Base-by-base conservation (phyloP, 352 stramenopile species). In the Peronospora belbahrii region DNA sequence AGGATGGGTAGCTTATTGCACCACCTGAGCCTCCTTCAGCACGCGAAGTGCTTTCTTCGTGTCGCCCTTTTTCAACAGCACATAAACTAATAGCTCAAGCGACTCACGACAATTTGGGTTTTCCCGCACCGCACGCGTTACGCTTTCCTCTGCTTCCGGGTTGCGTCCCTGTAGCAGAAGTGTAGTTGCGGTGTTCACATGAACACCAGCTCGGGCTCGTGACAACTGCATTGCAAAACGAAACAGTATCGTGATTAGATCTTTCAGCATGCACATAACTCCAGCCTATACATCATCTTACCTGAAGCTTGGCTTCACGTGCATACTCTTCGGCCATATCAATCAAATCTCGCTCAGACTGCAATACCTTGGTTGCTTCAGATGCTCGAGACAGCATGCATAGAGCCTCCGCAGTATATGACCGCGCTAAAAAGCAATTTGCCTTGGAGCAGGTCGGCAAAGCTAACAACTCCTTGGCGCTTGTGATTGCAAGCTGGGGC, bases 331-430 rank as follows among this genome's bases (percentile, higher is more conserved):
- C 82, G 1, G 82, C 79, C 61, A 85, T 70, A 4, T 62, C 58
- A 58, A 91, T 74, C 42, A 94, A 58, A 22, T 90, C 70, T 28
- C 68, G 72, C 41, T 88, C 74, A 13, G 71, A 71, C 52, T 94
- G 81, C 20, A 94, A 60, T 23, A 65, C 53, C 36, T 85, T 59
- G 1, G 79, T 85, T 11, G 85, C 87, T 57, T 95, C 83, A 15
- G 66, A 55, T 4, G 87, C 83, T 35, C 83, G 72, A 28, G 83
- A 94, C 14, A 95, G 64, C 69, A 95, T 85, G 46, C 78, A 92
- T 54, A 96, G 50, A 9, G 87, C 87, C 59, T 96, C 87, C 0
- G 87, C 85, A n/a, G 75, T 74, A 58, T 96, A 96, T 28, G 85
- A 89, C 20, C 75, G 79, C 15, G 82, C 76, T 30, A 94, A 49